These are phyloP conservation scores for Podaxis carcinomalis DNA, from an alignment of 768 basidiomycete species.

Conservation along the genomic window DNA sequence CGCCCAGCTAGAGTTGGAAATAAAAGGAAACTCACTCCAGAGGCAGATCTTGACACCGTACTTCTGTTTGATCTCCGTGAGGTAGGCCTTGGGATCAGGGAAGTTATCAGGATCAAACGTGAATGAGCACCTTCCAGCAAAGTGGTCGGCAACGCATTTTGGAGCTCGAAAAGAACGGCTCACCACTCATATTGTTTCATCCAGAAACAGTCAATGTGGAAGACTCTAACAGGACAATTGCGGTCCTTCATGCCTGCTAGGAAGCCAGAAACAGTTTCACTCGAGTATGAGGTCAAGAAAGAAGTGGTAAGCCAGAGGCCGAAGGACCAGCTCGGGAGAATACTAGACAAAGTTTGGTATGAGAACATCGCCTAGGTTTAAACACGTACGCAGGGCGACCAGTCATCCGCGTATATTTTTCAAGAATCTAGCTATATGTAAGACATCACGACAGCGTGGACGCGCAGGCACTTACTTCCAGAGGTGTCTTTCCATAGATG, in stretches of 20 bases:
- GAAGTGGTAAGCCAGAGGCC: constrained; percentile 78
- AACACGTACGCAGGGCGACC: constrained; percentile 52
- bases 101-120: constrained; percentile 75
- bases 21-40: constrained; percentile 46
- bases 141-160: constrained; percentile 17
- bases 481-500: constrained; percentile 64
- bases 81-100: constrained; percentile 65
- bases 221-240: constrained; percentile 60
- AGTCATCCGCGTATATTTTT: constrained; percentile 56
- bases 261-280: constrained; percentile 64
- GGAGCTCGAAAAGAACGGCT: constrained; percentile 6
- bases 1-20: not conserved
- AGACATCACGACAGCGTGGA: not conserved
- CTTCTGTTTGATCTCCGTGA: constrained; percentile 53
- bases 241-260: constrained; percentile 67
- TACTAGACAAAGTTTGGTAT: constrained; percentile 32
- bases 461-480: constrained; percentile 41
- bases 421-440: constrained; percentile 41
- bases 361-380: not conserved
- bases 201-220: constrained; percentile 78
- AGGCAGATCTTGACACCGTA: constrained; percentile 70
- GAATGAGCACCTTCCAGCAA: constrained; percentile 55
- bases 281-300: constrained; percentile 68
- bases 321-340: constrained; percentile 71
- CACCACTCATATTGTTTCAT: constrained; percentile 70